phyloP scores from a whole-genome alignment of 2,329 filamentous ascomycete genomes.

The Blastomyces emzantsi region DNA sequence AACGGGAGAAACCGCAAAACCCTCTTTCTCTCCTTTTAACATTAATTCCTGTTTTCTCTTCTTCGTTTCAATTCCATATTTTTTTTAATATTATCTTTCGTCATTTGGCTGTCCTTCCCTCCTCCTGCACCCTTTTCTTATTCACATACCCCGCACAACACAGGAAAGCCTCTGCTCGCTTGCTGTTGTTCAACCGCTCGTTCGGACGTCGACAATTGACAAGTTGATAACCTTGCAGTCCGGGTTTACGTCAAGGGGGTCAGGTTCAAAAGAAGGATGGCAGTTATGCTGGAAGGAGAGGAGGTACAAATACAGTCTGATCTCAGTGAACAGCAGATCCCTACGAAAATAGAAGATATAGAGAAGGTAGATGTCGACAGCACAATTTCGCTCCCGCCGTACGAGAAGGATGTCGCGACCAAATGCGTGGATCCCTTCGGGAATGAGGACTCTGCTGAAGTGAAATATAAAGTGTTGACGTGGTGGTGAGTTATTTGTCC shows the following conservation, averaged over 20 bases:
- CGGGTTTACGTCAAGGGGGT: background rate
- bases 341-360: background rate
- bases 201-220: background rate
- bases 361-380: background rate
- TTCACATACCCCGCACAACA: too few species aligned
- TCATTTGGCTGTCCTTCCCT: too few species aligned
- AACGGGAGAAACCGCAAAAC: too few species aligned
- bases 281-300: background rate
- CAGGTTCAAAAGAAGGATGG: background rate
- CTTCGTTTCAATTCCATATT: background rate
- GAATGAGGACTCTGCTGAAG: conserved; percentile 33
- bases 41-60: background rate
- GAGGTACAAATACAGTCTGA: background rate
- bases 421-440: conserved; percentile 32
- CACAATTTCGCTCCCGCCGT: background rate
- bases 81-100: background rate
- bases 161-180: background rate
- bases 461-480: conserved; percentile 44
- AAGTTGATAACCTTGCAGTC: background rate
- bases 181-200: background rate
- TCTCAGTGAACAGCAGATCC: background rate
- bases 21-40: too few species aligned
- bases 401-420: background rate
- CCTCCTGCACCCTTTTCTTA: too few species aligned
- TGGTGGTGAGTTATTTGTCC: conserved; percentile 35